Conservation (phyloP, 208 protist genomes). For the Trypanosoma melophagium region DNA sequence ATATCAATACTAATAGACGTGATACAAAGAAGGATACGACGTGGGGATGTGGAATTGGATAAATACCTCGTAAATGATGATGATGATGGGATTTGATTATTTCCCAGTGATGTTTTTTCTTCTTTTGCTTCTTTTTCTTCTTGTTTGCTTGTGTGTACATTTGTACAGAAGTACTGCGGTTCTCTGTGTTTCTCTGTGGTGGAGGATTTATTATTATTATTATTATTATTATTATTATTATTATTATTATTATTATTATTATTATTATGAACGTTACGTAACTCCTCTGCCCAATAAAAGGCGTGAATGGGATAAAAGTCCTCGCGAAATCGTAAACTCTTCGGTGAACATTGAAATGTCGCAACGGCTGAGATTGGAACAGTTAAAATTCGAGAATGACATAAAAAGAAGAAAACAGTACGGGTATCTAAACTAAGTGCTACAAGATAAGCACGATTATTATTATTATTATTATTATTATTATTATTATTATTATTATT, state of each 20-base stretch:
- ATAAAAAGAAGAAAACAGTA: constrained; percentile 31
- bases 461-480: neutral
- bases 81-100: neutral
- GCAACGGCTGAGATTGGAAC: constrained; percentile 17
- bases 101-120: neutral
- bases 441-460: constrained; percentile 25
- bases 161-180: neutral
- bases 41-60: neutral
- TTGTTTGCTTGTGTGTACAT: neutral
- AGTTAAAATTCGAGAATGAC: constrained; percentile 2
- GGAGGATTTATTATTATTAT: neutral
- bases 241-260: neutral
- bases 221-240: neutral
- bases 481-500: neutral
- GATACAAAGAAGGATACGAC: constrained; percentile 38
- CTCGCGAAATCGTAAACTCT: constrained; percentile 59
- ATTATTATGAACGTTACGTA: constrained; percentile 3
- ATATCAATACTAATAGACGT: constrained; percentile 58
- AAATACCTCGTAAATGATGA: neutral
- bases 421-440: constrained; percentile 34
- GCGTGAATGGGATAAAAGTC: constrained; percentile 50
- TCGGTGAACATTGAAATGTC: constrained; percentile 38
- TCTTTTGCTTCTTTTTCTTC: neutral
- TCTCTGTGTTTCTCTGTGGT: too few relatives aligned
- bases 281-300: constrained; percentile 41